Evolutionary conservation across 305 asterid species (phyloP).

Genomic region (Fraxinus albicans): DNA sequence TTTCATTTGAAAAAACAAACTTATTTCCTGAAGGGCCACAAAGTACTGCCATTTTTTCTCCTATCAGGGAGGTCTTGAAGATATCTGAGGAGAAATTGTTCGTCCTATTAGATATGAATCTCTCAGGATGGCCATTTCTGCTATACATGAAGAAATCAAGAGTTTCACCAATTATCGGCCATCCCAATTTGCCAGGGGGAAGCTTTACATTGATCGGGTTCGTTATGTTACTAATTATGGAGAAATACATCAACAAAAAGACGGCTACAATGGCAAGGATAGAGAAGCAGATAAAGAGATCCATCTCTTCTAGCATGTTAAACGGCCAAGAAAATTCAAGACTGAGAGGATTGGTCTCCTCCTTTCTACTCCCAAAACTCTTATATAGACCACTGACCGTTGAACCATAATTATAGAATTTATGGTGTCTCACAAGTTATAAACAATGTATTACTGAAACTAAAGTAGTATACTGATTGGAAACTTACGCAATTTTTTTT

Average conservation of each 20-base stretch:
- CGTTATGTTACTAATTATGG: not conserved
- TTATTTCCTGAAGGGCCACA: conserved; percentile 19
- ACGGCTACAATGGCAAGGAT: not conserved
- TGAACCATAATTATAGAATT: not conserved
- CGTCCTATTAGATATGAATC: conserved; percentile 1
- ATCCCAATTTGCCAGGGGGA: not conserved
- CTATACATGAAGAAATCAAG: not conserved
- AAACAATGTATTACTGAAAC: too few species aligned
- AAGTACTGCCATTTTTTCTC: not conserved
- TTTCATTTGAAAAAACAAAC: conserved; percentile 5
- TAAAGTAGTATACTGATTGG: too few species aligned
- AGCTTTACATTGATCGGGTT: not conserved
- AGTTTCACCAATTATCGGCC: not conserved
- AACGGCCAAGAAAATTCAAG: not conserved
- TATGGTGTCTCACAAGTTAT: too few species aligned
- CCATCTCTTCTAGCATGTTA: not conserved
- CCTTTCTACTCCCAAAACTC: not conserved
- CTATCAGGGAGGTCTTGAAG: conserved; percentile 12
- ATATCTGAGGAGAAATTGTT: conserved; percentile 6
- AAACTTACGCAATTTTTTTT: too few species aligned
- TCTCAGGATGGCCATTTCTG: conserved; percentile 5
- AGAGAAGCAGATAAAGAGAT: not conserved
- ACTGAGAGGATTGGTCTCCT: not conserved
- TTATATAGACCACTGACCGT: not conserved
- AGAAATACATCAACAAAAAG: not conserved